These are phyloP conservation scores for Medicago ruthenica DNA, from an alignment of 306 rosid genomes.

Conservation along the genomic window DNA sequence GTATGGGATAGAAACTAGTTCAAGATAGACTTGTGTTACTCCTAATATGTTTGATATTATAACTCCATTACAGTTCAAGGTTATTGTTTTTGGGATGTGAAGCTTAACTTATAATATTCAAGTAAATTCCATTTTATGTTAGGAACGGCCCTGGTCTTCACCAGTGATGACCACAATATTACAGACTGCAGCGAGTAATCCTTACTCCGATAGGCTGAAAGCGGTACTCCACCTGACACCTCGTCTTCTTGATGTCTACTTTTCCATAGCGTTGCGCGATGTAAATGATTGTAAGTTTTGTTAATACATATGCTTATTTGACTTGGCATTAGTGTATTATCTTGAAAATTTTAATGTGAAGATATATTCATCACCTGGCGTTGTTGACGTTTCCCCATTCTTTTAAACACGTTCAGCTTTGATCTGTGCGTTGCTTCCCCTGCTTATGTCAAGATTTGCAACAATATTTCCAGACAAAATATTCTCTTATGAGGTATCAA, in stretches of 20 bases:
- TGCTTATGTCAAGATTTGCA: conserved; percentile 87
- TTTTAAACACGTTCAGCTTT: conserved; percentile 70
- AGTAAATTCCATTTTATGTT: conserved; percentile 43
- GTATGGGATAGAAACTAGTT: not conserved
- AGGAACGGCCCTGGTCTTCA: conserved; percentile 99
- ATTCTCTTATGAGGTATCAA: conserved; percentile 77
- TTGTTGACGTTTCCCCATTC: conserved; percentile 25
- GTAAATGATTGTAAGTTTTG: conserved; percentile 80
- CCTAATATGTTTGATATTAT: conserved; percentile 22
- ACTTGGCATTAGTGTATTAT: conserved; percentile 29
- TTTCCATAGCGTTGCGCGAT: conserved; percentile 67
- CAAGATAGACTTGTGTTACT: conserved; percentile 19
- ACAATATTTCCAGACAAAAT: conserved; percentile 82
- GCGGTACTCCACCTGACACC: conserved; percentile 72
- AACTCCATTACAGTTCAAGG: conserved; percentile 3
- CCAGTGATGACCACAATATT: conserved; percentile 74
- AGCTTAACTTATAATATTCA: conserved; percentile 34
- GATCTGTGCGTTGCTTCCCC: conserved; percentile 89
- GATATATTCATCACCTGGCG: conserved; percentile 35
- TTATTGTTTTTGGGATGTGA: not conserved
- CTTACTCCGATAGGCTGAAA: conserved; percentile 86
- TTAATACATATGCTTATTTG: conserved; percentile 36
- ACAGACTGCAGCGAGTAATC: conserved; percentile 65
- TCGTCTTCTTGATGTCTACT: conserved; percentile 76
- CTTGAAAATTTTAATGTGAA: conserved; percentile 7